These are phyloP conservation scores for Phytophthora ramorum DNA, from an alignment of 352 stramenopile species.

Conservation along the genomic window DNA sequence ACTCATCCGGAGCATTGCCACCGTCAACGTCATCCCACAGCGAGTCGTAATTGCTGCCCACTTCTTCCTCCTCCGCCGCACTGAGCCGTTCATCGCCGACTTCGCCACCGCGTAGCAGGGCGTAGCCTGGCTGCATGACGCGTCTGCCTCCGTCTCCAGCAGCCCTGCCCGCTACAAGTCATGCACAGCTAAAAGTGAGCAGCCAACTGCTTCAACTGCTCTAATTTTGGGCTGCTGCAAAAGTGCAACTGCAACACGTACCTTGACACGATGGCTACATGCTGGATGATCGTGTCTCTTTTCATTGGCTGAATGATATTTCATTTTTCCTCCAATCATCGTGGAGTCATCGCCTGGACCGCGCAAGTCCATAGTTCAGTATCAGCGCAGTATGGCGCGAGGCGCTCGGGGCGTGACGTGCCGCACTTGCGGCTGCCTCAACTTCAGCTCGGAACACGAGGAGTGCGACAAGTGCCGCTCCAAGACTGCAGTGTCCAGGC, in stretches of 20 bases:
- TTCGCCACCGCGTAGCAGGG: conserved; percentile 10
- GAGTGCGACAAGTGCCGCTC: conserved; percentile 43
- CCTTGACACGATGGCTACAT: conserved; percentile 21
- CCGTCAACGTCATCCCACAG: conserved; percentile 51
- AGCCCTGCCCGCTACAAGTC: conserved; percentile 7
- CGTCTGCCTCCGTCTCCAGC: conserved; percentile 3
- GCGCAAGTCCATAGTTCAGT: not conserved
- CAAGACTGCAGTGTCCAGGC: conserved; percentile 13
- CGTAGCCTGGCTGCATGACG: conserved; percentile 31
- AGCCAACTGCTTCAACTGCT: no score
- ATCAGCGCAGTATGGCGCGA: conserved; percentile 23
- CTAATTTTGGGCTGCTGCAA: conserved; percentile 4
- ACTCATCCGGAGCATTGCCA: conserved; percentile 9
- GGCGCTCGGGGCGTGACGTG: conserved; percentile 36
- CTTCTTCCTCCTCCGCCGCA: not conserved
- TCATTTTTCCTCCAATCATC: conserved; percentile 16
- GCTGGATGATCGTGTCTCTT: not conserved
- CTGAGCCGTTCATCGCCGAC: not conserved
- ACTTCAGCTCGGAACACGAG: conserved; percentile 42
- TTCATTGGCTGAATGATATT: not conserved
- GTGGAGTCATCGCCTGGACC: not conserved
- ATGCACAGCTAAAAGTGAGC: conserved; percentile 13
- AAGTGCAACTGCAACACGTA: conserved; percentile 16
- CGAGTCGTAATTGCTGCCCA: conserved; percentile 27
- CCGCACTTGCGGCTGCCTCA: conserved; percentile 54